A percentile compares a stretch with the other conserved stretches of the same genome.
Evolutionary conservation across 176 grass and related monocot genomes (phyloP).

Genomic region (Bolboschoenus planiculmis): DNA sequence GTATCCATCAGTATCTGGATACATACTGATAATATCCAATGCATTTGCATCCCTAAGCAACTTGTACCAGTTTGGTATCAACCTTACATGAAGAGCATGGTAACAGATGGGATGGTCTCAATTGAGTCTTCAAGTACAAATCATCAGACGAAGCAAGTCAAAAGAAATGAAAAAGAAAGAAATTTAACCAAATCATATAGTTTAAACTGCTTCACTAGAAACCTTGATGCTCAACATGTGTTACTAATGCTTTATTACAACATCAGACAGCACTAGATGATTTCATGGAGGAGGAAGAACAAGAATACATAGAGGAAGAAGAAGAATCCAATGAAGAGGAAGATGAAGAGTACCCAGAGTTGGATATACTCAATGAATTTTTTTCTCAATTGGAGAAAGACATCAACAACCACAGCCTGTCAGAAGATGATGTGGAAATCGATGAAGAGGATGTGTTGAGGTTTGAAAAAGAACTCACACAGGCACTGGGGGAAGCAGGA

Average conservation of each 20-base stretch:
- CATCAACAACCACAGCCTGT: constrained; percentile 53
- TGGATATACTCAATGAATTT: constrained; percentile 58
- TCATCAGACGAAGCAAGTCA: neutral
- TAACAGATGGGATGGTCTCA: neutral
- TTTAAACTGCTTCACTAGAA: neutral
- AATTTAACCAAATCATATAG: neutral
- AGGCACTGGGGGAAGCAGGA: constrained; percentile 46
- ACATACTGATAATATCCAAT: neutral
- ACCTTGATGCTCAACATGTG: neutral
- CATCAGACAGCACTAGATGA: constrained; percentile 17
- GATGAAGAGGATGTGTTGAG: constrained; percentile 78
- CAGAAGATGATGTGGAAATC: constrained; percentile 55
- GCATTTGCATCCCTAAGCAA: neutral
- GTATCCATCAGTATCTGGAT: too few species aligned
- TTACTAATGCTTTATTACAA: neutral
- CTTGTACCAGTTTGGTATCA: neutral
- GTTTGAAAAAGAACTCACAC: constrained; percentile 64
- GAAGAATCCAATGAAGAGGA: constrained; percentile 21
- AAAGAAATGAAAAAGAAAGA: neutral
- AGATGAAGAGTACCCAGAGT: constrained; percentile 31
- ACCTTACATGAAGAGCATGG: neutral
- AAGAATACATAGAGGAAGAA: constrained; percentile 16
- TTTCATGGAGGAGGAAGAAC: constrained; percentile 25
- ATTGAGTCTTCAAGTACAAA: neutral
- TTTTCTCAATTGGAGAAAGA: constrained; percentile 86